Base-by-base conservation (phyloP, 495 filamentous ascomycete genomes). In the Parathielavia appendiculata region DNA sequence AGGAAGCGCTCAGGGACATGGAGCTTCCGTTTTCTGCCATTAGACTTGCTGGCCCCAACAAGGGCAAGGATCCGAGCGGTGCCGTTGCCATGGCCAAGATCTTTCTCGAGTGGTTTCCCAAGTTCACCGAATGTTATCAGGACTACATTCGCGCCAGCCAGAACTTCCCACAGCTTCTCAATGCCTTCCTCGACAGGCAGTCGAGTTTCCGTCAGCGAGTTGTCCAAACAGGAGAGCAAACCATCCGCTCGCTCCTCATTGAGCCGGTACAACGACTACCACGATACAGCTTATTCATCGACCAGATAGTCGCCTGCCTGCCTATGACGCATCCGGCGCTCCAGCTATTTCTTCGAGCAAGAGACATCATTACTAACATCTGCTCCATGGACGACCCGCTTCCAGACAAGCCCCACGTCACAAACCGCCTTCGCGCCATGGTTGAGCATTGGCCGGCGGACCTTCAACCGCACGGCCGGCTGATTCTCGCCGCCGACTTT, bases 241-340 rank as follows among this genome's bases (percentile, higher is more conserved):
- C 83, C 55, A 77, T 99, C 34, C 89, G 90, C 40, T 96, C 92
- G n/a, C 78, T 92, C 51, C 78, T 97, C 44, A 97, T 97, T 72
- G 93, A 99, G 72, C 93, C 93, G 1, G 91, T 99, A 10, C 93
- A 99, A 70, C 81, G 93, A 23, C 79, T 99, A 51, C 93, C 93
- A 40, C 88, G 93, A 7, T 99, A 99, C 70, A 96, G 87, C 67
- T 76, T 99, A 9, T 85, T 97, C 62, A 96, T 99, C 61, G 95
- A 97, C 73, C 92, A 92, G 61, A 97, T 99, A 71, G 80, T 90
- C 51, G 83, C 84, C 60, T 86, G 84, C 60, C 79, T 99, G 11
- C 91, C 92, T 8, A 79, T 89, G 40, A 83, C 87, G 11, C 91
- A 97, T 65, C 87, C 88, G 17, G 91, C 91, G 1, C 76, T 96